Evolutionary conservation across 768 basidiomycete species (phyloP), one percentile per base, ranked within the genome.

Genomic region (Nidularia pulvinata): DNA sequence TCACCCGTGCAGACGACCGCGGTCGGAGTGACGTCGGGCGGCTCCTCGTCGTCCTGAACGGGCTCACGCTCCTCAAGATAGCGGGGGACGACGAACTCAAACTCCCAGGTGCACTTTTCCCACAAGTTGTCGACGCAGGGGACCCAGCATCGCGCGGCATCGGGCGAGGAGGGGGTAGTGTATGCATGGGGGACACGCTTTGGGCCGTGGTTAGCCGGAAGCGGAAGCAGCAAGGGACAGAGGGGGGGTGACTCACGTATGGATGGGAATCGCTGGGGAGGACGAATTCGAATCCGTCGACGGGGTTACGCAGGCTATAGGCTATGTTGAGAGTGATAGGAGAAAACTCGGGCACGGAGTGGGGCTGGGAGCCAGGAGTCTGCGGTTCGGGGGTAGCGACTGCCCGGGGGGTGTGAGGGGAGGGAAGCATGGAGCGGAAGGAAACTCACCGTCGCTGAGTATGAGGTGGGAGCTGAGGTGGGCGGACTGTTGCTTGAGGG

Each of bases 51-150:
- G 52, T 78, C 72, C 36, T 65, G 73, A 50, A 48, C 66, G 55
- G 57, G 33, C 35, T 81, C 78, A 9, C 73, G 76, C 56, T 89
- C 89, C 65, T 93, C 88, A 11, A 92, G 73, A 63, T 85, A 88
- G 58, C 88, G 79, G 48, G 95, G 95, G 34, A 97, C 95, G 49
- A 97, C 85, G 67, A 97, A 93, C 69, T 98, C 93, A 53, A 98
- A 89, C 63, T 99, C 97, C 97, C 97, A 99, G 6, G 96, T 95
- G 61, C 92, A 97, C 61, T 93, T 88, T 69, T 97, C 95, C 92
- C 94, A 96, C 19, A 94, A 70, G 61, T 85, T 91, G 68, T 99
- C 97, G 16, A 98, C 70, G 62, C 97, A 99, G 11, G 97, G 97
- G n/a, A 98, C 88, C 97, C 97, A 99, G 61, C 93, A 95, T 63